A percentile compares a stretch with the other conserved stretches of the same genome.
phyloP scores from a whole-genome alignment of 306 rosid genomes.

The Fragaria ananassa region DNA sequence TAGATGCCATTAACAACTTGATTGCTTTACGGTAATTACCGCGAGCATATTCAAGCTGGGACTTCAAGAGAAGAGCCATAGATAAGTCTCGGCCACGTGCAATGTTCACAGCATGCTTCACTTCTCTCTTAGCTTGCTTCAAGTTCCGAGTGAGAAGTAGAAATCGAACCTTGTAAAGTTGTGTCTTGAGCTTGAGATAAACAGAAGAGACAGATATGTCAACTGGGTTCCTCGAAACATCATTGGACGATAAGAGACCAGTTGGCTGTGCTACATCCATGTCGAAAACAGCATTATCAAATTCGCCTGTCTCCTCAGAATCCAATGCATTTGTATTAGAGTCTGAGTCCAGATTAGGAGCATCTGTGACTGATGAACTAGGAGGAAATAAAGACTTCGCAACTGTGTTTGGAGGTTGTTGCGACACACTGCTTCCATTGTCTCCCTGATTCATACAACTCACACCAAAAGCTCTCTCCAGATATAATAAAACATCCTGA shows the following conservation, averaged over 20 bases:
- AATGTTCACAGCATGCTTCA: slow-evolving; percentile 90
- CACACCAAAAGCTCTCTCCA: slow-evolving; percentile 85
- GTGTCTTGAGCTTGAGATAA: slow-evolving; percentile 87
- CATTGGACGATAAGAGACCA: slow-evolving; percentile 55
- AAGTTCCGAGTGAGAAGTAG: slow-evolving; percentile 83
- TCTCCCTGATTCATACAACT: slow-evolving; percentile 65
- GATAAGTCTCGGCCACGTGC: slow-evolving; percentile 86
- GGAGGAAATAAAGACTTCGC: slow-evolving; percentile 60
- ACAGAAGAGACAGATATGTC: slow-evolving; percentile 63
- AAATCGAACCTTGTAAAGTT: slow-evolving; percentile 88
- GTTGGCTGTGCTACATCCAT: slow-evolving; percentile 61
- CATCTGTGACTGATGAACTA: slow-evolving; percentile 55
- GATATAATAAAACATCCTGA: slow-evolving; percentile 81
- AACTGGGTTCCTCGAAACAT: slow-evolving; percentile 56
- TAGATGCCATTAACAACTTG: slow-evolving; percentile 88
- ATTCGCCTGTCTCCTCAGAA: slow-evolving; percentile 80
- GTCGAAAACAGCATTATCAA: slow-evolving; percentile 62
- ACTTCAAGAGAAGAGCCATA: slow-evolving; percentile 92
- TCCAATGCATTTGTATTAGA: slow-evolving; percentile 60
- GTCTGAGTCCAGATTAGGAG: slow-evolving; percentile 64
- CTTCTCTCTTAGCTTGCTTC: slow-evolving; percentile 95
- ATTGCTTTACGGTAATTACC: slow-evolving; percentile 96
- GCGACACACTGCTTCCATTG: slow-evolving; percentile 49
- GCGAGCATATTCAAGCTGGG: slow-evolving; percentile 94
- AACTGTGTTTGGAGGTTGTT: slow-evolving; percentile 53